Evolutionary conservation across 2,329 filamentous ascomycete species (phyloP).

Genomic region (Cercospora berteroae): DNA sequence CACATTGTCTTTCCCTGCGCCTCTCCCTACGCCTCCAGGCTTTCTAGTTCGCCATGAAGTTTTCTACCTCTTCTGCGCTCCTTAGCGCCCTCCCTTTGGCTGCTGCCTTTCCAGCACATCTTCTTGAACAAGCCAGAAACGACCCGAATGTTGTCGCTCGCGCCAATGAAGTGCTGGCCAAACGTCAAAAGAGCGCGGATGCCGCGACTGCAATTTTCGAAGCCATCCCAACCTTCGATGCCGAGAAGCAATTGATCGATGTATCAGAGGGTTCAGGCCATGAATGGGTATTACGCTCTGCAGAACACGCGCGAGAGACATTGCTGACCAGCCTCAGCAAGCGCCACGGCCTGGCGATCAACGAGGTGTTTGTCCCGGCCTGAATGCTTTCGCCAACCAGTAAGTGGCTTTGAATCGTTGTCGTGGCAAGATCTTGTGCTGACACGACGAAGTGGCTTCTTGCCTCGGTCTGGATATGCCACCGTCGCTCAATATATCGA

Average conservation of each 20-base stretch:
- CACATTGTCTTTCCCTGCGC: background rate
- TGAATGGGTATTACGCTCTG: constrained; percentile 21
- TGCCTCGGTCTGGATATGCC: constrained; percentile 32
- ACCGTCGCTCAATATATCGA: constrained; percentile 34
- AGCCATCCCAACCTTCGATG: constrained; percentile 33
- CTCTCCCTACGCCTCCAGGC: background rate
- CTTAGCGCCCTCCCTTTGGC: constrained; percentile 15
- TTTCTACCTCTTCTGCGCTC: constrained; percentile 18
- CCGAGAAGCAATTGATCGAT: constrained; percentile 31
- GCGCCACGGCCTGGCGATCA: constrained; percentile 33
- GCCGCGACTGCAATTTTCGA: constrained; percentile 29
- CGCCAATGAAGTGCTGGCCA: constrained; percentile 11
- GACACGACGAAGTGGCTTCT: background rate
- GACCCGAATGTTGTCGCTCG: constrained; percentile 20
- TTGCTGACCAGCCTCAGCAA: background rate
- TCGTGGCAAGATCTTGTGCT: background rate
- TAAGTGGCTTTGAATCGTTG: background rate
- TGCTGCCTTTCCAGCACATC: constrained; percentile 19
- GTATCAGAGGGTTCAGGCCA: constrained; percentile 29
- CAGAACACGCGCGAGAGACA: background rate
- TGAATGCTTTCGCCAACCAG: constrained; percentile 32
- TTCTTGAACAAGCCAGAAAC: constrained; percentile 19
- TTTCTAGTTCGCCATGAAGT: constrained; percentile 20
- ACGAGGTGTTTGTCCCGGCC: constrained; percentile 33
- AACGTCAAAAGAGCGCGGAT: constrained; percentile 28